phyloP scores from a whole-genome alignment of 495 filamentous ascomycete species.

The Penicillium crystallinum region DNA sequence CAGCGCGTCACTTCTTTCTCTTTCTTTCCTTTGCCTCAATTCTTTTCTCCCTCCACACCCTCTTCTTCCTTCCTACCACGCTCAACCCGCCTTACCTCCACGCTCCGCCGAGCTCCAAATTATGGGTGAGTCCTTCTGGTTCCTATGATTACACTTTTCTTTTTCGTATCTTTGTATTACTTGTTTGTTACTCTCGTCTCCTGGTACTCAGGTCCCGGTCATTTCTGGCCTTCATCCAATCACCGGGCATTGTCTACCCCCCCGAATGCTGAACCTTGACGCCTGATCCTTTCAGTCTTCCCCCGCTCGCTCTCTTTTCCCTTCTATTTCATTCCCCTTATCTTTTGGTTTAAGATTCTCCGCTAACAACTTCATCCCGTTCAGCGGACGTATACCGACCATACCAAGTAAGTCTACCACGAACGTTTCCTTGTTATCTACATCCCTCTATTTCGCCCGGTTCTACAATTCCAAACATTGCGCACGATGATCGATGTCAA shows the following conservation, averaged over 20 bases:
- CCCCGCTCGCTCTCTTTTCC: slow-evolving; percentile 21
- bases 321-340: slow-evolving; percentile 11
- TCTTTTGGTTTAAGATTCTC: slow-evolving; percentile 20
- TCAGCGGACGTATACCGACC: slow-evolving; percentile 54
- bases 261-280: slow-evolving; percentile 20
- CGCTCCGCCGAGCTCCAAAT: slow-evolving; percentile 6
- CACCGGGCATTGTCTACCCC: slow-evolving; percentile 11
- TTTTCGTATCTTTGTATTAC: slow-evolving; percentile 20
- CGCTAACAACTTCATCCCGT: slow-evolving; percentile 10
- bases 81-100: slow-evolving; percentile 1
- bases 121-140: slow-evolving; percentile 28
- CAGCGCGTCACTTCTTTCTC: not conserved
- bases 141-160: slow-evolving; percentile 10
- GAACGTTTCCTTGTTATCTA: slow-evolving; percentile 1
- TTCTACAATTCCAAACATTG: slow-evolving; percentile 4
- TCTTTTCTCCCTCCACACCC: slow-evolving; percentile 9
- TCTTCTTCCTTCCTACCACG: slow-evolving; percentile 10
- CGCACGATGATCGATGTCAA: not conserved
- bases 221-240: slow-evolving; percentile 20
- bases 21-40: slow-evolving; percentile 11
- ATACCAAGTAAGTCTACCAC: slow-evolving; percentile 44
- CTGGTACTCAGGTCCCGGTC: slow-evolving; percentile 22
- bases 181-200: slow-evolving; percentile 18
- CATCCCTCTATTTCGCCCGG: not conserved
- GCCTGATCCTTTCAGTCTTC: slow-evolving; percentile 22